Conservation (phyloP, 2,329 filamentous ascomycete genomes). For the Chaetothyriales sp. region DNA sequence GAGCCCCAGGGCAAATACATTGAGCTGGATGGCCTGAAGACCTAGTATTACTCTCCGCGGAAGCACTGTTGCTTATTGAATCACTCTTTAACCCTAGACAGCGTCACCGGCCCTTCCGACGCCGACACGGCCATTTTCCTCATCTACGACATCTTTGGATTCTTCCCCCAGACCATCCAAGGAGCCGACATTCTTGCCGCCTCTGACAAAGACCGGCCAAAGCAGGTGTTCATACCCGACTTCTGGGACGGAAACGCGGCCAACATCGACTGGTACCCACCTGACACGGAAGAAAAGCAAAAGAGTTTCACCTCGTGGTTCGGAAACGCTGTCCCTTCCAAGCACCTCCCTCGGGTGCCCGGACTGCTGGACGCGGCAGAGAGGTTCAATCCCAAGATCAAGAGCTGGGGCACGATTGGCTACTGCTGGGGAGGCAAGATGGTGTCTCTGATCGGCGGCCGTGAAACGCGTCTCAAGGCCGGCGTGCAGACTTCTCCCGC, state of each 20-base stretch:
- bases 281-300: constrained; percentile 46
- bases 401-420: constrained; percentile 46
- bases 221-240: constrained; percentile 82
- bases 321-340: constrained; percentile 43
- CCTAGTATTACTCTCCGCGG: constrained; percentile 30
- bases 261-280: constrained; percentile 48
- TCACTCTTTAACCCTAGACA: constrained; percentile 20
- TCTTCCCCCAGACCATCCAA: constrained; percentile 49
- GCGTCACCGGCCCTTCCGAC: constrained; percentile 42
- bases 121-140: constrained; percentile 46
- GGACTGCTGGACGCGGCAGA: constrained; percentile 42
- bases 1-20: constrained; percentile 46
- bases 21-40: constrained; percentile 48
- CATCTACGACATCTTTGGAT: constrained; percentile 45
- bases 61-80: not conserved
- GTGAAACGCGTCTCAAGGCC: constrained; percentile 43
- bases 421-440: constrained; percentile 47
- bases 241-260: constrained; percentile 69
- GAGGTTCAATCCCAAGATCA: constrained; percentile 32
- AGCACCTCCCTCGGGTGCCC: constrained; percentile 42
- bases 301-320: constrained; percentile 49
- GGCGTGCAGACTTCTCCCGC: constrained; percentile 45
- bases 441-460: constrained; percentile 38
- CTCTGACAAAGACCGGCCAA: constrained; percentile 54
- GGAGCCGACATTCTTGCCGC: constrained; percentile 50